Evolutionary conservation across 495 filamentous ascomycete genomes (phyloP), one percentile per base, ranked within the genome.

Genomic region (Cercophora samala): DNA sequence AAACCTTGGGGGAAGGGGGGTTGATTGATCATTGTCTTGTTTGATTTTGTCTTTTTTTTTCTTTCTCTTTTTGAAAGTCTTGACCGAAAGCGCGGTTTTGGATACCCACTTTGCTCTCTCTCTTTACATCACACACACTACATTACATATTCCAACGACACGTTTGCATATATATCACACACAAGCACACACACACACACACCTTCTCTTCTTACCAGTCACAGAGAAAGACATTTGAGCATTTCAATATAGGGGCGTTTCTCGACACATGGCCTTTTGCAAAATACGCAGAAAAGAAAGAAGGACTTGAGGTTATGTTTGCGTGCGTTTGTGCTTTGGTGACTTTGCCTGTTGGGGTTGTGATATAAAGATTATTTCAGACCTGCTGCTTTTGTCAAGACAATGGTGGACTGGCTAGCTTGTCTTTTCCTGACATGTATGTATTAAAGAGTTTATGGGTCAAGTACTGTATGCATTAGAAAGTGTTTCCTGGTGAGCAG

Each of bases 21-120:
- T n/a, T n/a, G 17, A 1, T 46, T 52, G 37, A 52, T 21, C 29
- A 15, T 46, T 42, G 5, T 46, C 1, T 22, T 42, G 6, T 21
- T 54, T 37, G 29, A 4, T 64, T 23, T 15, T 56, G 17, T 63
- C n/a, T 65, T 58, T 22, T 37, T 62, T 53, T 64, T 51, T 60
- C 46, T 62, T 54, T 64, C 17, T 23, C 18, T 56, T 46, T 58
- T 22, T 46, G 29, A 46, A 22, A 4, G 9, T 65, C 24, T 56
- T 64, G 25, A 24, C 23, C 53, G 58, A 25, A 60, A 60, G 58
- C 22, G 58, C 21, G 21, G 24, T 24, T 24, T 24, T 60, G 58
- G 21, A 29, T 29, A 60, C 21, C 58, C 53, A 60, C 54, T 23
- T 24, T 56, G 22, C n/a, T 21, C 22, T 24, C 9, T 21, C 6